Conservation (phyloP, 208 protist genomes). For the Novymonas esmeraldas region DNA sequence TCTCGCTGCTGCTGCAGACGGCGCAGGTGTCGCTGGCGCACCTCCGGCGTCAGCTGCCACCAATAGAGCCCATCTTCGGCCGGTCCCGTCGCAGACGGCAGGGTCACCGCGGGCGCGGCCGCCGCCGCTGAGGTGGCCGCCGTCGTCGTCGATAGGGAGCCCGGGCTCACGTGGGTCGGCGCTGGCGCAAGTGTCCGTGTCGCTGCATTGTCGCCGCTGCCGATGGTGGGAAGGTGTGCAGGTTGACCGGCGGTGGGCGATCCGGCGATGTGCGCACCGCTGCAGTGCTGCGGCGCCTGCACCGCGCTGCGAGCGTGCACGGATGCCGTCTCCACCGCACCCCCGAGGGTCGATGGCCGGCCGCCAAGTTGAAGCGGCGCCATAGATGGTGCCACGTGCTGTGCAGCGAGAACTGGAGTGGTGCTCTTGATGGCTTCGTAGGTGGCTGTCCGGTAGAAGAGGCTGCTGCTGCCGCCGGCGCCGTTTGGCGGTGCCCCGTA, state of each 20-base stretch:
- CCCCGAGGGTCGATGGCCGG: background rate
- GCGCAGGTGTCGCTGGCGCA: conserved; percentile 49
- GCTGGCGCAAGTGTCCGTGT: too few relatives aligned
- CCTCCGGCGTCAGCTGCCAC: conserved; percentile 67
- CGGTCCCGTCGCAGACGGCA: background rate
- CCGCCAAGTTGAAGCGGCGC: conserved; percentile 20
- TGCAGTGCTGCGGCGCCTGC: too few relatives aligned
- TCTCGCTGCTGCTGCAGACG: conserved; percentile 37
- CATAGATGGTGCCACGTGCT: conserved; percentile 32
- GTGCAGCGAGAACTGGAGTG: conserved; percentile 28
- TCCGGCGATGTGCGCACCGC: too few relatives aligned
- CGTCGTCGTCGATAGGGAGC: background rate
- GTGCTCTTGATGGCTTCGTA: conserved; percentile 75
- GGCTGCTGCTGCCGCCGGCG: background rate
- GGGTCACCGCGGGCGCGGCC: background rate
- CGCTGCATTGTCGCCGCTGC: too few relatives aligned
- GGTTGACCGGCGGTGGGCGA: too few relatives aligned
- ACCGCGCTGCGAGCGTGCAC: background rate
- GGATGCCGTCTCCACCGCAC: background rate
- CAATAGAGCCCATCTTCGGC: conserved; percentile 53
- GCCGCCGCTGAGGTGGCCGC: background rate
- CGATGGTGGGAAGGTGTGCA: too few relatives aligned
- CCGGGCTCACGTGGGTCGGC: background rate
- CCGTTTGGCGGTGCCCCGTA: background rate
- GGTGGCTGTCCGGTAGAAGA: conserved; percentile 58